Evolutionary conservation across 306 rosid genomes (phyloP), one percentile per base, ranked within the genome.

Genomic region (Dryas drummondii): DNA sequence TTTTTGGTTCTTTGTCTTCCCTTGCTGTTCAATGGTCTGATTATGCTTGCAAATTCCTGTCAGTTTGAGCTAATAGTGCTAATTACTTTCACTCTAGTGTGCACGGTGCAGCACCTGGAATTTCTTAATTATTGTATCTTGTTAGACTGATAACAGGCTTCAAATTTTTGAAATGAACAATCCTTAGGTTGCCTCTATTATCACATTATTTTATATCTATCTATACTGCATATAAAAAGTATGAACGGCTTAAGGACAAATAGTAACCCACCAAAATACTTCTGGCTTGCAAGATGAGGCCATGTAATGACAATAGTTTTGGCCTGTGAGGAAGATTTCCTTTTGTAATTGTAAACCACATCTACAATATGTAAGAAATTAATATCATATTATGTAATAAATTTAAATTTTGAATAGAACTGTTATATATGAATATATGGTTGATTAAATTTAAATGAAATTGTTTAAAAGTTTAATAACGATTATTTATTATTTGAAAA

Each of bases 161-260:
- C 17, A 22, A 68, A 68, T 40, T 5, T 70, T 70, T 32, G 56
- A 40, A 66, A 45, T 66, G 53, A 17, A 66, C 4, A 66, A 70
- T 17, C 57, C 58, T 32, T 58, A 61, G 27, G 48, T 32, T 65
- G 65, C 16, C 45, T 60, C 11, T 42, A 11, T 54, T 45, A 62
- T 53, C 53, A 70, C 12, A 27, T 50, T 50, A 0, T 50, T 19
- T 16, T 50, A 10, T 41, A 3, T 6, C 37, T 32, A 32, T 2
- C 16, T 60, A 45, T 66, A 66, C 70, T 42, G 7, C 68, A 15
- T 64, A 51, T 51, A 32, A 51, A 51, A 17, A 45, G 42, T 26
- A 47, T 67, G 56, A 1, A 48, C 22, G 26, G 26, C 3, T 12
- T 12, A 10, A 22, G n/a, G 55, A 67, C 41, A 67, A 48, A 48